Conservation (phyloP, 2,329 filamentous ascomycete genomes). For the Paraconiothyrium sp. region DNA sequence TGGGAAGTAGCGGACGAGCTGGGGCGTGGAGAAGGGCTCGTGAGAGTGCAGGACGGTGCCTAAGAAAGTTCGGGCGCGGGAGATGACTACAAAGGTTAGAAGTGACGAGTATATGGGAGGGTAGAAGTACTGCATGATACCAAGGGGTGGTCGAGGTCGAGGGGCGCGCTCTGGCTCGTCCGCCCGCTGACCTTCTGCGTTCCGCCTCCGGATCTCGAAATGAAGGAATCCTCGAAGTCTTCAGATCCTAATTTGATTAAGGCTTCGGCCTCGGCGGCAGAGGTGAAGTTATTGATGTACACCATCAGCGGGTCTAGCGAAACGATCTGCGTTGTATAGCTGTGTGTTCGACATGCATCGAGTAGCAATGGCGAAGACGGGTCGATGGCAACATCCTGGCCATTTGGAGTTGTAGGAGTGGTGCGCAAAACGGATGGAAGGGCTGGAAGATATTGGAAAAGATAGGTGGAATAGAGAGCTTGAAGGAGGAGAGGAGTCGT, state of each 20-base stretch:
- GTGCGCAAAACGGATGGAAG: neutral
- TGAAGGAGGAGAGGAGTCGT: constrained; percentile 11
- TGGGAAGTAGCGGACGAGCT: constrained; percentile 37
- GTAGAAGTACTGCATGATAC: constrained; percentile 26
- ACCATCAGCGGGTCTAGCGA: constrained; percentile 37
- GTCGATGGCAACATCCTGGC: neutral
- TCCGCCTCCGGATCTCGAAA: constrained; percentile 26
- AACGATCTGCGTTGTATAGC: constrained; percentile 39
- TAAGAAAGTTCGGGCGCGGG: constrained; percentile 36
- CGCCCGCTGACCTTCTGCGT: constrained; percentile 31
- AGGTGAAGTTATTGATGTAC: constrained; percentile 43
- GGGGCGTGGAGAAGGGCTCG: constrained; percentile 35
- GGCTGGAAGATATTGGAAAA: constrained; percentile 1
- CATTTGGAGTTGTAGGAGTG: neutral
- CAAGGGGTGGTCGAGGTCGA: constrained; percentile 27
- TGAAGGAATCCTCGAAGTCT: constrained; percentile 36
- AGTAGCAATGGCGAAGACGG: constrained; percentile 14
- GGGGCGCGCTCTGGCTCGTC: constrained; percentile 36
- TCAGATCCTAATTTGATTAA: constrained; percentile 23
- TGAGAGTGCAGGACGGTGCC: constrained; percentile 32
- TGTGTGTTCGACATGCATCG: constrained; percentile 28
- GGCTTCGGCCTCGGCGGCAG: constrained; percentile 29
- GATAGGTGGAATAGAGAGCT: constrained; percentile 7
- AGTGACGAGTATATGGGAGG: neutral
- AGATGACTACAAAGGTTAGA: constrained; percentile 17